Evolutionary conservation across 108 stramenopile genomes (phyloP), one percentile per base, ranked within the genome.

Genomic region (Nitzschia inconspicua): DNA sequence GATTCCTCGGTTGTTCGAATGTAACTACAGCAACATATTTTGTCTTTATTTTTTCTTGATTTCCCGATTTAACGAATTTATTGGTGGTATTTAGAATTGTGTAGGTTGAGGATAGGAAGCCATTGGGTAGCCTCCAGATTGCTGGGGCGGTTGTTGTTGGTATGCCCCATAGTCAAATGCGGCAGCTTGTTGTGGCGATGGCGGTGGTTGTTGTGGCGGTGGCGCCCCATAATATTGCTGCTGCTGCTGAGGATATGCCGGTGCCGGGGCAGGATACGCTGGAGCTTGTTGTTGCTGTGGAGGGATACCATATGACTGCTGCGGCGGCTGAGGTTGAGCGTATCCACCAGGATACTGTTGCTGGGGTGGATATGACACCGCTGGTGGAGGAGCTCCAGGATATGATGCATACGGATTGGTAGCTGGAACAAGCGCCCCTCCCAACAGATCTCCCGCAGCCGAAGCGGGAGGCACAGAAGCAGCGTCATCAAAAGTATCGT

Each of bases 401-500:
- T 63, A 74, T 19, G 64, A 57, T 30, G 54, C 55, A 20, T 32
- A 27, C 4, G 70, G 60, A 24, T 43, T 35, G 0, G 47, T 27
- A n/a, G 70, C 61, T 31, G 70, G 70, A 8, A 62, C 70, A n/a
- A 61, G 25, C 18, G 52, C 36, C 0, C 47, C 47, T 1, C 47
- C 47, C 11, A 14, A 11, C 2, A 32, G 8, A 23, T 31, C 50
- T 29, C 50, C 50, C 25, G 37, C 34, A 11, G 9, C 9, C 44
- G 10, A 13, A 8, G 1, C 14, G 10, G 44, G 23, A 2, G 70
- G 62, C 35, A 64, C 18, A 22, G 70, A 64, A 9, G 63, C 63
- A 8, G 60, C 50, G 4, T 72, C 63, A 23, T 73, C 72, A 42
- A 65, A 60, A 6, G n/a, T 40, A 40, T 57, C 36, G 43, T 65